Conservation (phyloP, 306 rosid genomes). For the Trichosanthes cucumerina region DNA sequence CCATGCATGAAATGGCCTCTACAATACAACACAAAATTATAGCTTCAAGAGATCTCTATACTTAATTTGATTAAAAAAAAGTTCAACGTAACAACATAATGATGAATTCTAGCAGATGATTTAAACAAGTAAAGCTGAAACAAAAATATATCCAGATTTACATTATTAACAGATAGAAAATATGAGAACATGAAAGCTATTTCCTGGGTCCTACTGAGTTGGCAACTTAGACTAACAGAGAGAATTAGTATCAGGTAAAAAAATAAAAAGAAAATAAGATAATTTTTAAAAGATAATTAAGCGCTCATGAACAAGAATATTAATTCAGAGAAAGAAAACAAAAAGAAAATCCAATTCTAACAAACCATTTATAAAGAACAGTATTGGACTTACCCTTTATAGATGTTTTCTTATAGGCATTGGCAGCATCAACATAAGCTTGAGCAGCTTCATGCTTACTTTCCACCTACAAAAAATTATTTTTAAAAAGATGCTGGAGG, state of each 20-base stretch:
- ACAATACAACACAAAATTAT: background rate
- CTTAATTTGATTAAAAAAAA: background rate
- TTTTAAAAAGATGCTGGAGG: background rate
- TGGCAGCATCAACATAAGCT: conserved; percentile 86
- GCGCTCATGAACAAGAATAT: background rate
- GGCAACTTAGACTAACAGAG: background rate
- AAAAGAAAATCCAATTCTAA: background rate
- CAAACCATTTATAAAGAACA: background rate
- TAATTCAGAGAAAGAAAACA: background rate
- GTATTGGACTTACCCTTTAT: conserved; percentile 37
- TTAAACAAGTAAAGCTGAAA: background rate
- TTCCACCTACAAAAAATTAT: conserved; percentile 46
- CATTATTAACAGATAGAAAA: background rate
- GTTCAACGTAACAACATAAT: background rate
- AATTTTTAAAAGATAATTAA: background rate
- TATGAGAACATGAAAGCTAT: background rate
- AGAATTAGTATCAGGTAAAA: background rate
- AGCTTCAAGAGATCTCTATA: background rate
- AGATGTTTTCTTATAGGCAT: conserved; percentile 75
- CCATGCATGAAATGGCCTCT: conserved; percentile 80
- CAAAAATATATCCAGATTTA: background rate
- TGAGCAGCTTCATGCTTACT: conserved; percentile 95
- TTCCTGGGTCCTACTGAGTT: background rate
- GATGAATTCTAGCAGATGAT: background rate
- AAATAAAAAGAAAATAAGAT: background rate